A percentile compares a stretch with the other conserved stretches of the same genome.
Evolutionary conservation across 306 rosid genomes (phyloP).

Genomic region (Gleditsia sinensis): DNA sequence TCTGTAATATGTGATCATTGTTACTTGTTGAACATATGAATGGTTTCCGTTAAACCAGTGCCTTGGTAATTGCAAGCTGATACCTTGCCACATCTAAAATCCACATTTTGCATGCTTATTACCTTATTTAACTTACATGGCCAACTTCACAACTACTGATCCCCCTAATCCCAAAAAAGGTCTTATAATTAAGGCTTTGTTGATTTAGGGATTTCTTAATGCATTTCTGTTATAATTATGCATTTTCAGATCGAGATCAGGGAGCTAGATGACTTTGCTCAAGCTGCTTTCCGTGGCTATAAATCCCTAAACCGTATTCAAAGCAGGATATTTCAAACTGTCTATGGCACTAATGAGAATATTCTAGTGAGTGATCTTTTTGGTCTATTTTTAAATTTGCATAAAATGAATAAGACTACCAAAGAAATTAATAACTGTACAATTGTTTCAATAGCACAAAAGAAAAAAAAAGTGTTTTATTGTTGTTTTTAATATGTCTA

Average conservation of each 20-base stretch:
- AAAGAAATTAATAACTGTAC: constrained; percentile 8
- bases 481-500: constrained; percentile 26
- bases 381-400: constrained; percentile 16
- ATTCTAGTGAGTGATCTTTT: constrained; percentile 68
- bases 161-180: constrained; percentile 12
- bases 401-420: neutral
- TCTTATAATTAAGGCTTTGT: constrained; percentile 16
- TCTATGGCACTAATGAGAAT: constrained; percentile 88
- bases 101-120: constrained; percentile 16
- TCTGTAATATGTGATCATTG: constrained; percentile 19
- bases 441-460: constrained; percentile 2
- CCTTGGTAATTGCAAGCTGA: constrained; percentile 22
- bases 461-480: neutral
- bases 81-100: constrained; percentile 13
- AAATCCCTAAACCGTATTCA: constrained; percentile 89
- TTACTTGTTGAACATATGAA: constrained; percentile 16
- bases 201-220: constrained; percentile 28
- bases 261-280: constrained; percentile 96
- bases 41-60: constrained; percentile 20
- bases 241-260: constrained; percentile 76
- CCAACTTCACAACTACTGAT: constrained; percentile 26
- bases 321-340: constrained; percentile 87
- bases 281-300: constrained; percentile 96
- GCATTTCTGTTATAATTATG: constrained; percentile 30
- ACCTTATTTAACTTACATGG: neutral